These are phyloP conservation scores for Arthrobotrys musiformis DNA, from an alignment of 2,329 filamentous ascomycete species.

Conservation along the genomic window DNA sequence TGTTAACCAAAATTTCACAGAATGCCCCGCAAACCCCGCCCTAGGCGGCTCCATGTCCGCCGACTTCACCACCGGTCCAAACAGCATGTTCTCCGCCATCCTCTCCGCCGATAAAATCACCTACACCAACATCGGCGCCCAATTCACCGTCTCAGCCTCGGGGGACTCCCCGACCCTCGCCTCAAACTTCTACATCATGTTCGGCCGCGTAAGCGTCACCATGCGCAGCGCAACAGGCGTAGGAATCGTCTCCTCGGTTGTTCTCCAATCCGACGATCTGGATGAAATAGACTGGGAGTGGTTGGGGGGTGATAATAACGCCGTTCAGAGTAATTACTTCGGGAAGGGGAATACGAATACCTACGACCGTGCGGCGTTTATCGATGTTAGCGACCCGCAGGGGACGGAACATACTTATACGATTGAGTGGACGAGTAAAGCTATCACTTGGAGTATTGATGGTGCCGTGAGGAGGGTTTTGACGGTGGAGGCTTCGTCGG, in stretches of 20 bases:
- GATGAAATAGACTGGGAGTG: conserved; percentile 99
- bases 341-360: conserved; percentile 85
- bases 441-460: conserved; percentile 88
- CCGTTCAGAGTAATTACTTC: conserved; percentile 98
- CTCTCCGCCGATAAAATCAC: conserved; percentile 70
- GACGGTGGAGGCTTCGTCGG: conserved; percentile 70
- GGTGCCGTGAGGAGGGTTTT: conserved; percentile 81
- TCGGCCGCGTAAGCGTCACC: conserved; percentile 85
- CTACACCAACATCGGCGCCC: conserved; percentile 80
- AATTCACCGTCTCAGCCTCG: conserved; percentile 79
- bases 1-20: no score
- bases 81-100: conserved; percentile 77
- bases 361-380: conserved; percentile 89
- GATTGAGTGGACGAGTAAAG: conserved; percentile 87
- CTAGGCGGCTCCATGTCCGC: conserved; percentile 83
- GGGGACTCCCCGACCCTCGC: conserved; percentile 87
- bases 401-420: conserved; percentile 83
- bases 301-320: conserved; percentile 78
- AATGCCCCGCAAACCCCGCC: conserved; percentile 80
- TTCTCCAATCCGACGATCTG: conserved; percentile 87
- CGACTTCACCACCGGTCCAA: conserved; percentile 81
- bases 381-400: conserved; percentile 76
- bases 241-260: conserved; percentile 91
- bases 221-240: conserved; percentile 87
- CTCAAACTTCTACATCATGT: conserved; percentile 99